Evolutionary conservation across 2,329 filamentous ascomycete species (phyloP).

Genomic region (Aspergillus viridinutans): DNA sequence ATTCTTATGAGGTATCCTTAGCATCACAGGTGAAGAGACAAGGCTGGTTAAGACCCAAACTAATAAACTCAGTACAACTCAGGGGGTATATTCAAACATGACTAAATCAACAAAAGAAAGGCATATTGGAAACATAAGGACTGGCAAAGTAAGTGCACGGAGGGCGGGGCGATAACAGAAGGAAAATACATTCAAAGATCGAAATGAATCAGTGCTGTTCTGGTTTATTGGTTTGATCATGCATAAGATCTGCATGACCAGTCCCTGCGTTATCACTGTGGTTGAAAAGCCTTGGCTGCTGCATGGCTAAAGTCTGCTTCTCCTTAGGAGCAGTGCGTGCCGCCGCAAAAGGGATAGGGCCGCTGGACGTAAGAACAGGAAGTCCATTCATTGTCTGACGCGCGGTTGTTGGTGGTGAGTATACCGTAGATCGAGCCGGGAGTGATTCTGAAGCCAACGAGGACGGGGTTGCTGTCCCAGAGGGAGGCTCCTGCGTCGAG

Average conservation of each 20-base stretch:
- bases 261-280: not conserved
- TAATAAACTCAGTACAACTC: constrained; percentile 1
- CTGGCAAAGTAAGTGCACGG: not conserved
- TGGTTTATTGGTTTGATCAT: not conserved
- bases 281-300: not conserved
- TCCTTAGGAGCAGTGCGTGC: constrained; percentile 1
- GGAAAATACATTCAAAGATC: not conserved
- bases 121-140: not conserved
- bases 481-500: constrained; percentile 2
- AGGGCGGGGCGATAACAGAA: not conserved
- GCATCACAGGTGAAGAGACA: not conserved
- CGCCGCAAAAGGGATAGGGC: constrained; percentile 41
- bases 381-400: constrained; percentile 40
- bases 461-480: constrained; percentile 14
- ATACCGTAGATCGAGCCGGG: constrained; percentile 18
- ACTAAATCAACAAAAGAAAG: not conserved
- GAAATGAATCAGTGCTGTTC: not conserved
- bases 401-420: constrained; percentile 27
- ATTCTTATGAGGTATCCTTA: not conserved
- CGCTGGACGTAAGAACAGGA: constrained; percentile 47
- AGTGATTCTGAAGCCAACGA: constrained; percentile 22
- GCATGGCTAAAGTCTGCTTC: not conserved
- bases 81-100: constrained; percentile 12
- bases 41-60: not conserved
- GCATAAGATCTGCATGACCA: not conserved